A percentile compares a stretch with the other conserved stretches of the same genome.
These are phyloP conservation scores for Cordia subcordata DNA, from an alignment of 257 asterid species.

Conservation along the genomic window DNA sequence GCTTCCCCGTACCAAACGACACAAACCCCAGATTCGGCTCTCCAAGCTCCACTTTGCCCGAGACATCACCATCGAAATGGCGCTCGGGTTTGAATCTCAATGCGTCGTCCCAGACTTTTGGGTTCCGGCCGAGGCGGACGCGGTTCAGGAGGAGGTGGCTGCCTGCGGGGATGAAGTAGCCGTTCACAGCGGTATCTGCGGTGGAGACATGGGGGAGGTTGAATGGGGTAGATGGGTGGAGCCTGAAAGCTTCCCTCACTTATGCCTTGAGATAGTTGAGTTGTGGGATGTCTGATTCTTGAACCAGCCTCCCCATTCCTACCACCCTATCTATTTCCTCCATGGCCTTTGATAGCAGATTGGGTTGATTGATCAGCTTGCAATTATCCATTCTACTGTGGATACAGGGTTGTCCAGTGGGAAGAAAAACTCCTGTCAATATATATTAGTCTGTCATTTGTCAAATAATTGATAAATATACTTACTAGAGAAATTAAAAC, in stretches of 20 bases:
- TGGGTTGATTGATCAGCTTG: background rate
- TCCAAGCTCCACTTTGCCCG: background rate
- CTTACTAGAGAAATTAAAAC: too few relatives aligned
- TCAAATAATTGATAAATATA: too few relatives aligned
- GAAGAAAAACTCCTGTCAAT: background rate
- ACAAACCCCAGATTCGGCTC: slow-evolving; percentile 5
- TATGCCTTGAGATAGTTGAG: slow-evolving; percentile 7
- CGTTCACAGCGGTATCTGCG: background rate
- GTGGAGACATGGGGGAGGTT: slow-evolving; percentile 2
- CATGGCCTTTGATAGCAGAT: background rate
- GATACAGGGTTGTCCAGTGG: background rate
- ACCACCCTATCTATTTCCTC: too few relatives aligned
- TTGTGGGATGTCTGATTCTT: too few relatives aligned
- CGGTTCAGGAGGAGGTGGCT: slow-evolving; percentile 1
- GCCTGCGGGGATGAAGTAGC: slow-evolving; percentile 8
- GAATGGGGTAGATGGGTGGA: slow-evolving; percentile 4
- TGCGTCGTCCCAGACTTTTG: slow-evolving; percentile 3
- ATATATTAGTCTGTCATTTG: too few relatives aligned
- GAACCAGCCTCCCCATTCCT: too few relatives aligned
- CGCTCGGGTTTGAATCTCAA: background rate
- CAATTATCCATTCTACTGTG: background rate
- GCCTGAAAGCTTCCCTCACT: slow-evolving; percentile 5
- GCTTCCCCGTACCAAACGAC: background rate
- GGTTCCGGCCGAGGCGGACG: slow-evolving; percentile 1
- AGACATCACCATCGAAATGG: background rate